Base-by-base conservation (phyloP, 1,284 basidiomycete species). In the Heterobasidion occidentale region DNA sequence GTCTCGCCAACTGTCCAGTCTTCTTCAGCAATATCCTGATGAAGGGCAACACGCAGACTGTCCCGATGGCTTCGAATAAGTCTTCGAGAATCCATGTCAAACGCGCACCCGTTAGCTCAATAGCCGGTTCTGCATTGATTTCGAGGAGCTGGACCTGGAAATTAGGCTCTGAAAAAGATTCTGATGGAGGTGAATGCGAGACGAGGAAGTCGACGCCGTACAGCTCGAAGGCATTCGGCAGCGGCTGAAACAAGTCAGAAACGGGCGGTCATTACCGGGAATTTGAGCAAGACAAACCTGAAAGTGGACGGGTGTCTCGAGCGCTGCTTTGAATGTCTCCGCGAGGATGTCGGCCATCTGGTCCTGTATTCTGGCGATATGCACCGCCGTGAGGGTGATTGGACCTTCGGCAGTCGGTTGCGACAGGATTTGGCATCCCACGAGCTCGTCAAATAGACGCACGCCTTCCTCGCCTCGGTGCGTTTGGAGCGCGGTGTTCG, bases 91-190 rank as follows among this genome's bases (percentile, higher is more conserved):
- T 83, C 80, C 86, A 87, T 5, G 81, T 80, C 47, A 98, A 74
- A 45, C 90, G 79, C n/a, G 84, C 78, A 1, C 96, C 97, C 0
- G 92, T 95, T 60, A 98, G 82, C 64, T 95, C 91, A 62, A 98
- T 98, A 55, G 98, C 96, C 2, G 96, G 96, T 63, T 97, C 95
- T 19, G 95, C 88, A 68, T 98, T 98, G 66, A 97, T 79, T 69
- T 98, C 96, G 34, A 98, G 77, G 3, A 98, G 73, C 58, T 88
- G 87, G 2, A 93, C 86, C 60, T 81, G 78, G 57, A 90, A 80
- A 11, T 61, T 61, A 17, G 62, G 64, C 19, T n/a, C 15, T 7
- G 54, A 62, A 57, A 60, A 38, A 27, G 57, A 9, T 20, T 56
- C 9, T 46, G 61, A 44, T 6, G 54, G 58, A 6, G 61, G 57